Conservation (phyloP, 2,329 filamentous ascomycete genomes). For the Penicillium sp. region DNA sequence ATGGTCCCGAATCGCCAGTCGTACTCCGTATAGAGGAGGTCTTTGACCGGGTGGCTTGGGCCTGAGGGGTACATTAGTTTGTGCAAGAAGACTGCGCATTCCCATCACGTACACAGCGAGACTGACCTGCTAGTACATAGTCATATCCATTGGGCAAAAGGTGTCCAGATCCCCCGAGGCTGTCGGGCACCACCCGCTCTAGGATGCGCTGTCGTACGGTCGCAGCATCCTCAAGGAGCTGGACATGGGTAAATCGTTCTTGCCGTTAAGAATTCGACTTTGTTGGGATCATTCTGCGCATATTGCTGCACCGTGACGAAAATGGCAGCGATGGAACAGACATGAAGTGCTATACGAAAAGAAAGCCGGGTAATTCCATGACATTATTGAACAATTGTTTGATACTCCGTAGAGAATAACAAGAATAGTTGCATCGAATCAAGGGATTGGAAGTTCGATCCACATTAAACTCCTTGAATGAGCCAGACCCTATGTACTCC, state of each 20-base stretch:
- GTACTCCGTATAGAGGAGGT: slow-evolving; percentile 42
- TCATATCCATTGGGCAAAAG: slow-evolving; percentile 40
- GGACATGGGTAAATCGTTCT: slow-evolving; percentile 37
- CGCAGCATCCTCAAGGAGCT: slow-evolving; percentile 38
- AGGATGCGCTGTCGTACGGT: slow-evolving; percentile 34
- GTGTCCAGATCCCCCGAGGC: slow-evolving; percentile 32
- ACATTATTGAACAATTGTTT: too few species aligned
- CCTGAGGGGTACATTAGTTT: slow-evolving; percentile 21
- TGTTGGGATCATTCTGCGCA: slow-evolving; percentile 29
- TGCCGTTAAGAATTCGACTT: slow-evolving; percentile 38
- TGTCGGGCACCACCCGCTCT: slow-evolving; percentile 24
- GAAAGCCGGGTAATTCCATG: too few species aligned
- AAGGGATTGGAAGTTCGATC: too few species aligned
- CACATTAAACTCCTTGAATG: too few species aligned
- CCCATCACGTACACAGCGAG: slow-evolving; percentile 36
- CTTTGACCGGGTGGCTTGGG: slow-evolving; percentile 40
- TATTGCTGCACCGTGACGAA: slow-evolving; percentile 37
- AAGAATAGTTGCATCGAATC: too few species aligned
- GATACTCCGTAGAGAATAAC: too few species aligned
- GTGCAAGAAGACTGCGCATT: not conserved
- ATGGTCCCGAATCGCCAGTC: slow-evolving; percentile 40
- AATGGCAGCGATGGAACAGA: slow-evolving; percentile 36
- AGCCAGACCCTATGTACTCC: too few species aligned
- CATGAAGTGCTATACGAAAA: too few species aligned
- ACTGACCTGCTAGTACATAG: slow-evolving; percentile 40